Base-by-base conservation (phyloP, 306 rosid genomes). In the Prunus mongolica region DNA sequence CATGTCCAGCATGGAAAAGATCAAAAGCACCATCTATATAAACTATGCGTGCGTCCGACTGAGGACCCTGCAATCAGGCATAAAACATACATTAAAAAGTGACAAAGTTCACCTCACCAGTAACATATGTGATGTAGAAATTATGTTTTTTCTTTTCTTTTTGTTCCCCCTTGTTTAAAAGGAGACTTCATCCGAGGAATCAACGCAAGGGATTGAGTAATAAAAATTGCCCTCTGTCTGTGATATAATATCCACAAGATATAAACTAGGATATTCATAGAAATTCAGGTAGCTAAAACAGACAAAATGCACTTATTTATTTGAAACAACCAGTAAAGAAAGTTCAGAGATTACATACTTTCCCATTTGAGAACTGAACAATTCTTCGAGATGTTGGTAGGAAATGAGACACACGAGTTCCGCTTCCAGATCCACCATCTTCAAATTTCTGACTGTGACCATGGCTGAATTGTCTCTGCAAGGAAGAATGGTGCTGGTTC, bases 391-490 rank as follows among this genome's bases (percentile, higher is more conserved):
- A 87, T 41, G 91, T 87, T 49, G 91, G 91, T 32, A 87, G 77
- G 80, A 87, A 87, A 75, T 87, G 91, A 24, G 91, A 87, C 66
- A 87, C 75, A 5, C 91, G 91, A 73, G 91, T 84, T 82, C 91
- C 88, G 69, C 82, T 82, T 69, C 96, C 87, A 44, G 88, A 82
- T 38, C 83, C 93, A 63, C 96, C 88, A 71, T 88, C 92, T 62
- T 91, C 96, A 41, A 90, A 79, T 74, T 87, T 92, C 70, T 88
- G 97, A 78, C 91, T 78, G 58, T 89, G 95, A 56, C 97, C 97
- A 54, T 87, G 91, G 83, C 98, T 94, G 77, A 94, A 89, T 58
- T 87, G 91, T 58, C 91, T 77, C 80, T 87, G 91, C 83, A 87
- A 80, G 45, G 91, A 87, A 60, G 91, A 82, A 71, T 87, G 87